Evolutionary conservation across 1,284 basidiomycete species (phyloP), one percentile per base, ranked within the genome.

Genomic region (Tylopilus sp.): DNA sequence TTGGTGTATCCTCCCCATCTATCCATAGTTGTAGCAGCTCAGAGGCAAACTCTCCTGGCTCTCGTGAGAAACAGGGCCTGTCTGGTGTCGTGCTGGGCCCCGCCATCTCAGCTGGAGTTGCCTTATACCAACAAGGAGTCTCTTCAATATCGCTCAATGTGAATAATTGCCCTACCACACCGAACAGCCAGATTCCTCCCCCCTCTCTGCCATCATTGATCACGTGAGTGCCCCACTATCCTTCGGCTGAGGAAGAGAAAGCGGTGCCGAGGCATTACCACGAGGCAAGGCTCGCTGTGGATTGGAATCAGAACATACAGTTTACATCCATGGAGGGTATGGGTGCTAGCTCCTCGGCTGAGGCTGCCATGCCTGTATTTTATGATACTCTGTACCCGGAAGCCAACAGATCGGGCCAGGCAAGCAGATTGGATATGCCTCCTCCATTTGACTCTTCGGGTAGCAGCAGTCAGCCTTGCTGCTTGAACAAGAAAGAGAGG

Each of bases 201-300:
- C 77, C 74, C 42, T 74, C 76, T 13, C 76, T 76, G 29, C 77
- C 75, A 3, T 60, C 60, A 8, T 76, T 76, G 14, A 19, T 35
- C 19, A 62, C 75, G 16, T 72, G 73, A 6, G 74, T 81, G 7
- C 86, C 84, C 31, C 83, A 84, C 34, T 87, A 87, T 70, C 80
- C 78, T 4, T 80, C 84, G 31, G 83, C 84, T 0, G 83, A 83
- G 82, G 83, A 86, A 69, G 87, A 88, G 79, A 93, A 93, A 75
- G 89, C 87, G 10, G 89, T 89, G 41, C 76, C 93, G 67, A 82
- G 78, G 70, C 84, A 88, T 62, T 93, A 92, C 74, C 84, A 90
- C 50, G 86, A 91, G 61, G 92, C 92, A 1, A 90, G 87, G 75
- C 82, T 82, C 57, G 91, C 92, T 7, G 92, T 93, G 12, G 86